Base-by-base conservation (phyloP, 1,284 basidiomycete species). In the Cryptococcus wingfieldii region DNA sequence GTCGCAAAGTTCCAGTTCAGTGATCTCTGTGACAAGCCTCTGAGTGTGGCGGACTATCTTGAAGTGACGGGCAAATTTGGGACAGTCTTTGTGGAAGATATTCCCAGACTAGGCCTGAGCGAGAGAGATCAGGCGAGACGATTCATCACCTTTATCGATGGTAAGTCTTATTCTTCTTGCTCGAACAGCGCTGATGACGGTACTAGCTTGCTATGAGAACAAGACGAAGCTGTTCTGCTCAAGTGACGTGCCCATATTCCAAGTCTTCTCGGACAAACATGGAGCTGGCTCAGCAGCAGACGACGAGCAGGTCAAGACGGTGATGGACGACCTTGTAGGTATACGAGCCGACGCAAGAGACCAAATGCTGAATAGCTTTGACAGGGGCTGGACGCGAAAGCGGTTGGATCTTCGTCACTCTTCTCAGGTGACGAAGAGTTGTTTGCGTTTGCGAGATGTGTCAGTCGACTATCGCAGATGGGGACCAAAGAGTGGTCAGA, bases 61-160 rank as follows among this genome's bases (percentile, higher is more conserved):
- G 92, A 97, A 78, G 84, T 99, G 56, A 96, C 94, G 28, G 85
- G 85, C 67, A 84, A 80, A 43, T 99, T 96, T 71, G 80, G 82
- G 47, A 94, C 90, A 8, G 82, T 99, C 38, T 98, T 99, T 72
- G 79, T 99, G 42, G 80, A 86, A 42, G 86, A 90, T 64, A 84
- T 98, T 23, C 91, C 90, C 43, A 87, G 88, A 79, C 87, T 99
- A 85, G 88, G 86, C 1, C 74, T 98, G 62, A 82, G 85, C 56
- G 84, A 87, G 75, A 92, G 96, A 77, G 96, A 98, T 75, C 82
- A 87, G 79, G 93, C 93, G 7, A 81, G 95, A 58, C 81, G 96
- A 58, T 98, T 98, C 74, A 98, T 98, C 75, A 96, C 94, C 0
- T 98, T 98, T 69, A 88, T 98, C 69, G 95, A 98, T 79, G 90